These are phyloP conservation scores for Ophiocytium majus DNA, from an alignment of 352 stramenopile genomes.

Conservation along the genomic window DNA sequence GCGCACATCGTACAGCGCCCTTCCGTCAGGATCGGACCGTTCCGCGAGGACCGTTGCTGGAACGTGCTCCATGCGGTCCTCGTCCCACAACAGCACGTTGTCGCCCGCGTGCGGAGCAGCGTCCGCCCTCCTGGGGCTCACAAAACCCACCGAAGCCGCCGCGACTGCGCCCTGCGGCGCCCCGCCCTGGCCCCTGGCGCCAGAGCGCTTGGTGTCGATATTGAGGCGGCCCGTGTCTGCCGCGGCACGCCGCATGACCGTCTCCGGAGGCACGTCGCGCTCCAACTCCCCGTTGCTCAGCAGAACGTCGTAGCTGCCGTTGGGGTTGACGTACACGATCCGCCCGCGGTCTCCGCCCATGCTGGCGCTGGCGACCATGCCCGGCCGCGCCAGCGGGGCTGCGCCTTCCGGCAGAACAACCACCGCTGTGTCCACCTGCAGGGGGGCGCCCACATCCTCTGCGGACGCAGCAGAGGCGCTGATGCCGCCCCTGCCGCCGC, in stretches of 20 bases:
- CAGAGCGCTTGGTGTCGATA: neutral
- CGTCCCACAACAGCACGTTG: constrained; percentile 22
- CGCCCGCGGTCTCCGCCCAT: neutral
- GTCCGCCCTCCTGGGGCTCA: neutral
- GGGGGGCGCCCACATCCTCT: no score
- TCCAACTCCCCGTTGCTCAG: constrained; percentile 24
- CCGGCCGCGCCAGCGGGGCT: neutral
- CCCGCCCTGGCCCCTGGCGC: neutral
- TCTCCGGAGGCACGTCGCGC: constrained; percentile 15
- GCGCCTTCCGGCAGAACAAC: neutral
- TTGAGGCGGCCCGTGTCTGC: neutral
- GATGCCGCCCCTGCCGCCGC: no score
- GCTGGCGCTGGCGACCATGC: neutral
- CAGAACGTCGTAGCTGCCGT: constrained; percentile 36
- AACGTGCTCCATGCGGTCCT: constrained; percentile 27
- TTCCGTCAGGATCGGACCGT: constrained; percentile 25
- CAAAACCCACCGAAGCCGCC: no score
- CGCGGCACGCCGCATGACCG: neutral
- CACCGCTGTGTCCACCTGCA: neutral
- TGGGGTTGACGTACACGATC: constrained; percentile 25
- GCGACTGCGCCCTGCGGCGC: no score
- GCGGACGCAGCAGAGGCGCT: no score
- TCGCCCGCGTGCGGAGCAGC: neutral
- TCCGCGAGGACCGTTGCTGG: constrained; percentile 15
- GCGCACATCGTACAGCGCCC: constrained; percentile 19